phyloP scores from a whole-genome alignment of 805 yeast species.

The Myxozyma nipponensis region DNA sequence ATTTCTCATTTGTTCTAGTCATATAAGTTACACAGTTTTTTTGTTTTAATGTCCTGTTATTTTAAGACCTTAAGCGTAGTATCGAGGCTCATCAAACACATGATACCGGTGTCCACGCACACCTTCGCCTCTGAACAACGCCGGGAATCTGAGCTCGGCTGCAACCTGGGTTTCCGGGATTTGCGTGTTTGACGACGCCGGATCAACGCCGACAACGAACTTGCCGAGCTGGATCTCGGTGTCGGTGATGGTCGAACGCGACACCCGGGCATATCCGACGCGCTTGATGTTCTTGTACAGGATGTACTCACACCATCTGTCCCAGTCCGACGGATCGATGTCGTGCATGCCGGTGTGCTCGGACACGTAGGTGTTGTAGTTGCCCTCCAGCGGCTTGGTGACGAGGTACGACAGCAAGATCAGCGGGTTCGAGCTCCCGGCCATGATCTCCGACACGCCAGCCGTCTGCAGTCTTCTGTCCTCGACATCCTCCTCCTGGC shows the following conservation, averaged over 20 bases:
- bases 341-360: constrained; percentile 83
- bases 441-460: constrained; percentile 72
- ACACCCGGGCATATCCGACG: constrained; percentile 89
- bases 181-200: constrained; percentile 54
- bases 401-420: constrained; percentile 86
- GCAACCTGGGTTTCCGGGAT: constrained; percentile 56
- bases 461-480: constrained; percentile 85
- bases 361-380: constrained; percentile 87
- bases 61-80: constrained; percentile 33
- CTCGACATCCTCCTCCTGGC: constrained; percentile 95
- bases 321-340: constrained; percentile 90
- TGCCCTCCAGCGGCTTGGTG: constrained; percentile 80
- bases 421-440: constrained; percentile 74
- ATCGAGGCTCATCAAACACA: constrained; percentile 91
- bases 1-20: no score
- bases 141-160: constrained; percentile 69
- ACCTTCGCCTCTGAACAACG: constrained; percentile 78
- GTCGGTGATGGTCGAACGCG: constrained; percentile 91
- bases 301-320: constrained; percentile 98
- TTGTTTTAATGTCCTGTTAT: background rate
- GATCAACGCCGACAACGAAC: constrained; percentile 55
- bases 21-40: background rate
- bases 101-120: constrained; percentile 91
- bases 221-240: constrained; percentile 96
- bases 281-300: constrained; percentile 81